phyloP scores from a whole-genome alignment of 2,329 filamentous ascomycete species.

The Epichloe bromicola region DNA sequence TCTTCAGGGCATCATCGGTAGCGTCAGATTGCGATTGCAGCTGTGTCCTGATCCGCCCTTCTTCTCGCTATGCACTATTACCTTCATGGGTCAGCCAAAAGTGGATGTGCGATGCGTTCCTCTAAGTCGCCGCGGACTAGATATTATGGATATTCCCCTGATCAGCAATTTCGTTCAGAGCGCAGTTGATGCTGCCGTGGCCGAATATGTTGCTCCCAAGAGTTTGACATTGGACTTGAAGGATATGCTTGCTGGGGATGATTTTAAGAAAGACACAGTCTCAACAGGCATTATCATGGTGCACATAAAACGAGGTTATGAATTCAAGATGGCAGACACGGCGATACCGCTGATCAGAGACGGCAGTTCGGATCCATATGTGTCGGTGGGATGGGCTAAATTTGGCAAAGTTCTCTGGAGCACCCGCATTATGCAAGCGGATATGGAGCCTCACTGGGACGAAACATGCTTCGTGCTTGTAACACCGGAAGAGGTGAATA shows the following conservation, averaged over 20 bases:
- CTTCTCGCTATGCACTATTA: slow-evolving; percentile 60
- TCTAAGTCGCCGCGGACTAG: slow-evolving; percentile 53
- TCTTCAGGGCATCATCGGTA: slow-evolving; percentile 57
- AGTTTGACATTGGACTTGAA: slow-evolving; percentile 61
- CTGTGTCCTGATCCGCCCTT: slow-evolving; percentile 66
- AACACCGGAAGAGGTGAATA: slow-evolving; percentile 57
- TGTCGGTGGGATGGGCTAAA: slow-evolving; percentile 64
- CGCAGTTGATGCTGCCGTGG: slow-evolving; percentile 58
- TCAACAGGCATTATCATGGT: slow-evolving; percentile 53
- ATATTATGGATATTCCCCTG: slow-evolving; percentile 63
- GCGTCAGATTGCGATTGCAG: slow-evolving; percentile 55
- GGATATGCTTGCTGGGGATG: slow-evolving; percentile 64
- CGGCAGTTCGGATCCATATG: slow-evolving; percentile 56
- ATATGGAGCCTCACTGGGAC: slow-evolving; percentile 58
- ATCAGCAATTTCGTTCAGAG: slow-evolving; percentile 66
- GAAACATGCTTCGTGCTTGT: slow-evolving; percentile 59
- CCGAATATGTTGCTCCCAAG: slow-evolving; percentile 66
- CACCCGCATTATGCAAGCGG: slow-evolving; percentile 50
- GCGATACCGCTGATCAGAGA: slow-evolving; percentile 43
- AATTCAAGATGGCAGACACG: slow-evolving; percentile 59
- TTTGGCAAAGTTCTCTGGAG: slow-evolving; percentile 51
- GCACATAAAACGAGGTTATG: slow-evolving; percentile 51
- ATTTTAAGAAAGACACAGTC: slow-evolving; percentile 64
- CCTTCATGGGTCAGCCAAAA: slow-evolving; percentile 63
- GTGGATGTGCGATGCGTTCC: slow-evolving; percentile 59